Evolutionary conservation across 1,139 yeast genomes (phyloP).

Genomic region (Hyphopichia pseudoburtonii): DNA sequence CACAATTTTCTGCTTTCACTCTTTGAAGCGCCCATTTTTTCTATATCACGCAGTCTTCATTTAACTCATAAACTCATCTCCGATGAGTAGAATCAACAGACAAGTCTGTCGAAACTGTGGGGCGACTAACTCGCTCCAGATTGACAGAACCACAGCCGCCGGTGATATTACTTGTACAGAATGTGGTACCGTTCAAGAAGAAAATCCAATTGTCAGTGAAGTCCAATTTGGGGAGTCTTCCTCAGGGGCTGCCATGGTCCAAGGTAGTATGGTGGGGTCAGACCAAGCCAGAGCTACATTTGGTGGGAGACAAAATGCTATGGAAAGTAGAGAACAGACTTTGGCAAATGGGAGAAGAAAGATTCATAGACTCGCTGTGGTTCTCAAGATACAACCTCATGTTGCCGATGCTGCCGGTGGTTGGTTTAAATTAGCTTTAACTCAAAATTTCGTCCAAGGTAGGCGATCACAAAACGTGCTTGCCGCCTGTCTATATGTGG

Average conservation of each 20-base stretch:
- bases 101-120: slow-evolving; percentile 7
- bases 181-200: slow-evolving; percentile 89
- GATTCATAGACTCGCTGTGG: slow-evolving; percentile 75
- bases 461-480: slow-evolving; percentile 91
- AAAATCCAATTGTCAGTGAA: slow-evolving; percentile 92
- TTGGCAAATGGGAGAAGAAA: slow-evolving; percentile 76
- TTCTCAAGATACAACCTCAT: slow-evolving; percentile 77
- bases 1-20: no score
- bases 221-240: slow-evolving; percentile 92
- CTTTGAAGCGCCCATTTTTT: no score
- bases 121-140: slow-evolving; percentile 4
- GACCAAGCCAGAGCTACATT: slow-evolving; percentile 80
- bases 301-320: slow-evolving; percentile 63
- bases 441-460: slow-evolving; percentile 91
- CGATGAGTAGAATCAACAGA: slow-evolving; percentile 5
- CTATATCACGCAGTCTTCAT: no score
- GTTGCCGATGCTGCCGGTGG: slow-evolving; percentile 84
- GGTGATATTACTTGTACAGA: slow-evolving; percentile 74
- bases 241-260: slow-evolving; percentile 92
- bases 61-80: no score
- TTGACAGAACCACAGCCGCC: slow-evolving; percentile 56
- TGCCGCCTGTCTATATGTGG: slow-evolving; percentile 91
- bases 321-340: slow-evolving; percentile 88
- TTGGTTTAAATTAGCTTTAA: slow-evolving; percentile 84
- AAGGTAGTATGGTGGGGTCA: slow-evolving; percentile 88